phyloP scores from a whole-genome alignment of 2,329 filamentous ascomycete genomes.

The Clonostachys byssicola region DNA sequence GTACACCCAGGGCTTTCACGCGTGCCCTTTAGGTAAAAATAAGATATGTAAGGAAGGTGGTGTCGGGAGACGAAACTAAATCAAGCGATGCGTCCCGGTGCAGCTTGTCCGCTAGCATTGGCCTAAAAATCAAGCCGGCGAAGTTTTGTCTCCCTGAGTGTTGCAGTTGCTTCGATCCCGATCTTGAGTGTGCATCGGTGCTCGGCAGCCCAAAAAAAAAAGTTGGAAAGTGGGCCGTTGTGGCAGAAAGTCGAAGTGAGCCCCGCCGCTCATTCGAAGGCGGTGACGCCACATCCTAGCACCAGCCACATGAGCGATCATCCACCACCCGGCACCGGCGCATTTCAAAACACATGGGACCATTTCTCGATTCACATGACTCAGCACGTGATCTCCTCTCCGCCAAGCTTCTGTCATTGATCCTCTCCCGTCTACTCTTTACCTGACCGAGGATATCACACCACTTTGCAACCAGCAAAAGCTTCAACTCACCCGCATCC shows the following conservation, averaged over 20 bases:
- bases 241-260: slow-evolving; percentile 3
- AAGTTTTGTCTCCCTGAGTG: background rate
- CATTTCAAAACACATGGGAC: background rate
- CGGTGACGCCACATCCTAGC: too few species aligned
- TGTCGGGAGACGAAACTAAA: background rate
- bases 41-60: background rate
- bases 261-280: too few species aligned
- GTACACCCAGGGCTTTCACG: background rate
- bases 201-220: slow-evolving; percentile 17
- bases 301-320: too few species aligned
- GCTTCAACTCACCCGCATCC: background rate
- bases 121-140: too few species aligned
- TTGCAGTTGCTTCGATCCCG: background rate
- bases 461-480: slow-evolving; percentile 22
- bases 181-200: slow-evolving; percentile 1
- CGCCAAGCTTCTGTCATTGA: slow-evolving; percentile 16
- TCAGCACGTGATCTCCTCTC: slow-evolving; percentile 9
- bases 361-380: slow-evolving; percentile 1
- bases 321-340: too few species aligned
- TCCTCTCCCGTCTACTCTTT: background rate
- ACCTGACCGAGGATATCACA: slow-evolving; percentile 2
- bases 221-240: slow-evolving; percentile 14
- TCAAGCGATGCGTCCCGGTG: background rate
- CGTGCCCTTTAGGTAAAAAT: background rate
- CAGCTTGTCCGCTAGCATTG: background rate